Evolutionary conservation across 768 basidiomycete species (phyloP), one percentile per base, ranked within the genome.

Genomic region (Suillus occidentalis): DNA sequence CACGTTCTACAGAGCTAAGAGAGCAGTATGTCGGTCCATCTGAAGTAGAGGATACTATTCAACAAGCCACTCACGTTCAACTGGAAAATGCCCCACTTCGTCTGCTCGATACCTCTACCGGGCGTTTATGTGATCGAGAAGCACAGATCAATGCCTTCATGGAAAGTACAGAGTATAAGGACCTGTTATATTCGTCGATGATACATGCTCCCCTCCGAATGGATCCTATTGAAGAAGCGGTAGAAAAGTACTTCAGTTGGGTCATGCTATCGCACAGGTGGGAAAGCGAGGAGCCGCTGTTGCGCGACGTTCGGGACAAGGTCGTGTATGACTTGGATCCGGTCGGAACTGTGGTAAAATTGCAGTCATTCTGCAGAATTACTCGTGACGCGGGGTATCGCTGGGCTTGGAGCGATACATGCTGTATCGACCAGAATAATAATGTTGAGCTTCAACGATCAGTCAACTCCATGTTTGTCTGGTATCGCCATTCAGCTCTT

Each of bases 381-480:
- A 13, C 55, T 13, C 55, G 36, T n/a, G 14, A 22, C 16, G 36
- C 55, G 8, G 55, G 55, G 13, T 22, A 56, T 57, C 55, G 13
- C 36, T 57, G 55, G 55, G 55, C 55, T 8, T 57, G 55, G 55
- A 36, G n/a, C 14, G 55, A 57, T 36, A 37, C 55, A n/a, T 57
- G 55, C 14, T 57, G 36, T 13, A 37, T 57, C 4, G 36, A 57
- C n/a, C 55, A 57, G n/a, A 22, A 7, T n/a, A 36, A 57, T 14
- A 57, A 14, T n/a, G n/a, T 13, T 14, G 55, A 57, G 12, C 34
- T 56, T 13, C 55, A 56, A 13, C 20, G n/a, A 37, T 57, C 55
- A 8, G 42, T 67, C 7, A 52, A 55, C 8, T 68, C 67, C 12
- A 68, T 67, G 67, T 68, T 67, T 31, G 18, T 31, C 14, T 68